Base-by-base conservation (phyloP, 805 yeast genomes). In the Sugiyamaella chiloensis region DNA sequence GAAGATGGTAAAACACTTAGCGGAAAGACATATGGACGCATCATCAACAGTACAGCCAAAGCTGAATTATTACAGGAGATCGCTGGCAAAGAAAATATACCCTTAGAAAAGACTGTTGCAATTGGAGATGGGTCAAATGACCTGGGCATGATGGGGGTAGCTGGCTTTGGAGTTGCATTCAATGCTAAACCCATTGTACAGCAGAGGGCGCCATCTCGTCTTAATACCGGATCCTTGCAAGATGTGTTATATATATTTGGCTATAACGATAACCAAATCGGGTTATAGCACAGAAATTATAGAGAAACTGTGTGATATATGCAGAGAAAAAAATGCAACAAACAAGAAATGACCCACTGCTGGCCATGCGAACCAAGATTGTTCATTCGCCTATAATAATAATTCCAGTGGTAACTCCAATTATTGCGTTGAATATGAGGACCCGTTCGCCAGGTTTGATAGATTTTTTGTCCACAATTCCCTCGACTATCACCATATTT, bases 81-180 rank as follows among this genome's bases (percentile, higher is more conserved):
- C 35, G 72, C 72, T 9, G 42, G 40, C 2, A 56, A 57, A 43
- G 67, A 68, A 40, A 44, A 40, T 11, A 54, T 68, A n/a, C 57
- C 57, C 2, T 50, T 64, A 7, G 53, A 48, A n/a, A 40, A 72
- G 3, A 82, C 83, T 1, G 83, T 86, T 40, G 96, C 96, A 42
- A 85, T 91, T 31, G 98, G 98, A 30, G 98, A 93, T 63, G 99
- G 99, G 31, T 96, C 98, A 20, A 93, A 93, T 60, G 99, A 93
- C 68, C 71, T 93, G 61, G 77, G 78, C 39, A 95, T 95, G 89
- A 93, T 93, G 98, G 76, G 71, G 1, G 79, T 68, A 11, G 96
- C 96, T 2, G 98, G 98, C 0, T 85, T 80, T 63, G 99, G 99
- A 17, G 74, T 93, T 46, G 99, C 99, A 0, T 93, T 96, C 95